Evolutionary conservation across 139 green algal species (phyloP).

Genomic region (Tetradesmus obliquus): DNA sequence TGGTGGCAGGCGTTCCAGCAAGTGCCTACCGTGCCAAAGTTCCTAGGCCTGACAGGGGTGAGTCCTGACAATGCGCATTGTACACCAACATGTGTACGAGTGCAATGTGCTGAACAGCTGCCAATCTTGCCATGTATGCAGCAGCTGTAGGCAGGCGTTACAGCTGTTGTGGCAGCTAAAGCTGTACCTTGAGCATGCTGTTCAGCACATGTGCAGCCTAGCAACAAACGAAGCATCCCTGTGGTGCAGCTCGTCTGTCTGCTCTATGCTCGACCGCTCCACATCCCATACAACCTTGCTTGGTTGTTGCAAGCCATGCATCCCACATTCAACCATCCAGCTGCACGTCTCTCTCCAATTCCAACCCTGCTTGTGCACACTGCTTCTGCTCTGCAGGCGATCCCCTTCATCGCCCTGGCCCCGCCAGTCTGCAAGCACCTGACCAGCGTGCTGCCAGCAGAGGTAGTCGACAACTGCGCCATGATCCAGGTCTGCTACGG

Average conservation of each 20-base stretch:
- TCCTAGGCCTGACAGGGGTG: constrained; percentile 17
- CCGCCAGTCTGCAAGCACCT: constrained; percentile 61
- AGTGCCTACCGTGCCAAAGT: constrained; percentile 19
- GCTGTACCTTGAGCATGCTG: too few relatives aligned
- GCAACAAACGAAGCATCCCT: background rate
- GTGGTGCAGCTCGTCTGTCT: too few relatives aligned
- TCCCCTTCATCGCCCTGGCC: constrained; percentile 84
- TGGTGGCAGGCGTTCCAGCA: constrained; percentile 32
- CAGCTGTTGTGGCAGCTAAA: too few relatives aligned
- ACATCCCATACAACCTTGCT: too few relatives aligned
- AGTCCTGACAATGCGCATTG: background rate
- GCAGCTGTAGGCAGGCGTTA: too few relatives aligned
- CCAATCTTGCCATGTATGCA: too few relatives aligned
- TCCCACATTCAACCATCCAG: background rate
- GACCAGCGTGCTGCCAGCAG: constrained; percentile 52
- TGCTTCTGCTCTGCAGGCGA: constrained; percentile 57
- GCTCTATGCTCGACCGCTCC: too few relatives aligned
- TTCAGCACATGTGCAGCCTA: background rate
- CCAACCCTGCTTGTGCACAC: background rate
- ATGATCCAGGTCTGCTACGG: constrained; percentile 77
- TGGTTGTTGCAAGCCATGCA: background rate
- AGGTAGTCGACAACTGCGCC: constrained; percentile 52
- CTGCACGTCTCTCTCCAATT: background rate
- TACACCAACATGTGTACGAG: too few relatives aligned
- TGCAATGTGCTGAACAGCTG: too few relatives aligned